Percentiles rank a stretch among this genome's conserved stretches.
phyloP scores from a whole-genome alignment of 116 monocot genomes.

The Iris pallida region DNA sequence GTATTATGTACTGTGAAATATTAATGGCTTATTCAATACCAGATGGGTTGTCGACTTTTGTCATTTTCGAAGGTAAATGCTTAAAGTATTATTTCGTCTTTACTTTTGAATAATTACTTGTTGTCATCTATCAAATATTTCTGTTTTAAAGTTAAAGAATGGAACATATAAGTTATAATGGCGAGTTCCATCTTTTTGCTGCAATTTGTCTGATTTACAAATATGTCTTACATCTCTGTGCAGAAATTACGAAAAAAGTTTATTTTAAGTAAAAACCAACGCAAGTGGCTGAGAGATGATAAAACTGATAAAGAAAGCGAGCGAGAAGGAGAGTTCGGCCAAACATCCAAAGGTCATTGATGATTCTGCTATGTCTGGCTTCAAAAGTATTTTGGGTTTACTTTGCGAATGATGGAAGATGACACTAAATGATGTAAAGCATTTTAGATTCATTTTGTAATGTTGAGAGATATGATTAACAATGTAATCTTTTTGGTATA shows the following conservation, averaged over 20 bases:
- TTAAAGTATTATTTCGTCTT: not conserved
- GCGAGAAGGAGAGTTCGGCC: constrained; percentile 23
- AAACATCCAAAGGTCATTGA: constrained; percentile 50
- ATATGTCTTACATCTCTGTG: not conserved
- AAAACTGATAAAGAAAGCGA: constrained; percentile 37
- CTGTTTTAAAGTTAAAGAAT: not conserved
- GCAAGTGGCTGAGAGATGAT: constrained; percentile 75
- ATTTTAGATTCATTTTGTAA: no score
- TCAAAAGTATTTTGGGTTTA: no score
- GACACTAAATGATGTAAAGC: no score
- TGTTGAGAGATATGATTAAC: no score
- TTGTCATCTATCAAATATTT: not conserved
- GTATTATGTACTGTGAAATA: no score
- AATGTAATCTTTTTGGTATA: no score
- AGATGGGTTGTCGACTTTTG: constrained; percentile 85
- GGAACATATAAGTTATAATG: no score
- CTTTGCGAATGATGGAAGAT: no score
- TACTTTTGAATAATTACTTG: not conserved
- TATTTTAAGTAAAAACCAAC: constrained; percentile 49
- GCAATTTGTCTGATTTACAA: not conserved
- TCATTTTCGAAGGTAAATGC: constrained; percentile 76
- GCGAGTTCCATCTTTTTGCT: not conserved
- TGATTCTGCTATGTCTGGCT: no score
- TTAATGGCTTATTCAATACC: no score
- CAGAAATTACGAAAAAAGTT: constrained; percentile 71